Evolutionary conservation across 2,329 filamentous ascomycete species (phyloP), one percentile per base, ranked within the genome.

Genomic region (Fusarium sublunatum): DNA sequence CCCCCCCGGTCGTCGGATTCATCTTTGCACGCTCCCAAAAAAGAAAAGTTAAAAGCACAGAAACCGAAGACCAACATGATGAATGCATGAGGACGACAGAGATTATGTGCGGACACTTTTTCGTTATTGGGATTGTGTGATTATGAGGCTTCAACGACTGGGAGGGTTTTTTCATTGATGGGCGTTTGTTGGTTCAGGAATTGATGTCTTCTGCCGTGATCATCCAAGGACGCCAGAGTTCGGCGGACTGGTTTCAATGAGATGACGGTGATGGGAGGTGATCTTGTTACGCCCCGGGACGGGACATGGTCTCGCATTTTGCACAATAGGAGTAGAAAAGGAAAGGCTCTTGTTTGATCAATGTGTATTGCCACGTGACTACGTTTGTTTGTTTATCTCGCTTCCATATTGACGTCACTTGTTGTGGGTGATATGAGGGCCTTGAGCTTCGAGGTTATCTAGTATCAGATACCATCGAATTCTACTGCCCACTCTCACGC

Each of bases 241-340:
- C 43, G 48, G 56, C 56, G 42, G 57, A 65, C 57, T 55, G 58
- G 54, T 70, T 65, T 60, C 68, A 63, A 65, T 61, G 60, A 67
- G 63, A 50, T 66, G 68, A 66, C 59, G 65, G 61, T 58, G 58
- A 69, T 61, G 57, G 69, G 67, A 68, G 65, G 68, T 70, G 66
- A 70, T 65, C 58, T 64, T 71, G 69, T 71, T 72, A 67, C 72
- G 67, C 72, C 68, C 63, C 63, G 67, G 66, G 53, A 67, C 58
- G 69, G 69, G 69, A 70, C 65, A 67, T 68, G 70, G 70, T 72
- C 69, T 73, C 69, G 73, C 70, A 75, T 73, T 74, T 66, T 72
- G 71, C 73, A 70, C 68, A 73, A 64, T 70, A 72, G 73, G 73
- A 75, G 72, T 75, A 74, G 73, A 73, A 73, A 74, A 74, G 73